Evolutionary conservation across 116 monocot genomes (phyloP), one percentile per base, ranked within the genome.

Genomic region (Posidonia oceanica): DNA sequence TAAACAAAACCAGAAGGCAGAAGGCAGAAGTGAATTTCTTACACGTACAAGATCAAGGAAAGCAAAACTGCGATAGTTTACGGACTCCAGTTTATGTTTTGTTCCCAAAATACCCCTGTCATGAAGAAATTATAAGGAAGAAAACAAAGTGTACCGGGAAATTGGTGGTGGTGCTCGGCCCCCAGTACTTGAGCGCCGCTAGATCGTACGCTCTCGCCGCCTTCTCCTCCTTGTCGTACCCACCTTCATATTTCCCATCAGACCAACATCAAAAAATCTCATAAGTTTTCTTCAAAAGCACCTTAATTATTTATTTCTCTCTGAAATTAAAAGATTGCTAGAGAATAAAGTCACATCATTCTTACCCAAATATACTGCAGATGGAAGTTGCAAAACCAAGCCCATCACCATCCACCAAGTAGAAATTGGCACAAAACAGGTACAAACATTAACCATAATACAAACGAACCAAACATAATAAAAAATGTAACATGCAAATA

Each of bases 171-270:
- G 92, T 97, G 52, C 82, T 85, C 75, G 91, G 79, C 14, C 97
- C 97, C 97, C 97, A 97, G 80, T 97, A 97, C 73, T 97, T 97
- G 61, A 97, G 80, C 29, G 97, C 97, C 22, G 97, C 97, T 0
- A 97, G 82, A 76, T 97, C 97, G 71, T 97, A 97, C 4, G 97
- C 97, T 66, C 89, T 87, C 40, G 92, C 97, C 20, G 97, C 97
- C 72, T 89, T 97, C 79, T 97, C 92, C 77, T 97, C 97, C 57
- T 89, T 97, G 56, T 97, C 97, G 59, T 97, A 97, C 4, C 97
- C 97, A 58, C 97, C 97, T 91, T 36, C 18, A 65, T 18, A 53
- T 52, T 11, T 58, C 17, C 20, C 21, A 58, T 14, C 29, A 29
- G 29, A 29, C 29, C 57, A 4, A 57, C 58, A 58, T 7, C 17